A percentile compares a stretch with the other conserved stretches of the same genome.
These are phyloP conservation scores for Ophiosphaerella korrae DNA, from an alignment of 2,329 filamentous ascomycete species.

Conservation along the genomic window DNA sequence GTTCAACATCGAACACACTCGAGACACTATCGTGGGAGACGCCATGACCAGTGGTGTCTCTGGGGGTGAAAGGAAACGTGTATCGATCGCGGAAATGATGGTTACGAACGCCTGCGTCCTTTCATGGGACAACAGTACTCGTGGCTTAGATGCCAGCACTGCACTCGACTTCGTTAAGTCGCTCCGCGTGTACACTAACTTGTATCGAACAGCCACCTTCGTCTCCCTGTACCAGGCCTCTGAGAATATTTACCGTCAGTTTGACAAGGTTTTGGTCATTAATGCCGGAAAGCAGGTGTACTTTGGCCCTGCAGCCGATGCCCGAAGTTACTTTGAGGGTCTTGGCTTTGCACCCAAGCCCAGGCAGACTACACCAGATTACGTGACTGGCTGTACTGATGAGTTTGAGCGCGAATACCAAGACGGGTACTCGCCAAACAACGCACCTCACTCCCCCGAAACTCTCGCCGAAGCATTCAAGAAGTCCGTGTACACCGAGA, in stretches of 20 bases:
- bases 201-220: slow-evolving; percentile 56
- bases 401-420: too few species aligned
- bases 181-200: slow-evolving; percentile 56
- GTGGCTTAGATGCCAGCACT: slow-evolving; percentile 46
- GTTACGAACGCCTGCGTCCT: slow-evolving; percentile 63
- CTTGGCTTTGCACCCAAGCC: slow-evolving; percentile 70
- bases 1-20: slow-evolving; percentile 27
- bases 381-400: too few species aligned
- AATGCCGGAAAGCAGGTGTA: slow-evolving; percentile 79
- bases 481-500: too few species aligned
- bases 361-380: too few species aligned
- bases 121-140: slow-evolving; percentile 53
- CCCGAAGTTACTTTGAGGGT: slow-evolving; percentile 68
- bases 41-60: too few species aligned
- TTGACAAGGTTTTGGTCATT: slow-evolving; percentile 75
- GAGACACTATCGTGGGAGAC: too few species aligned
- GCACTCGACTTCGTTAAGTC: slow-evolving; percentile 62
- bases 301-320: slow-evolving; percentile 66
- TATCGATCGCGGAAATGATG: slow-evolving; percentile 70
- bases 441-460: too few species aligned
- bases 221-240: slow-evolving; percentile 62
- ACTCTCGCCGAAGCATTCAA: too few species aligned
- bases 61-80: slow-evolving; percentile 59
- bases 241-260: slow-evolving; percentile 61
- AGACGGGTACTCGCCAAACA: too few species aligned